Evolutionary conservation across 1,284 basidiomycete species (phyloP).

Genomic region (Sanguinoderma infundibulare): DNA sequence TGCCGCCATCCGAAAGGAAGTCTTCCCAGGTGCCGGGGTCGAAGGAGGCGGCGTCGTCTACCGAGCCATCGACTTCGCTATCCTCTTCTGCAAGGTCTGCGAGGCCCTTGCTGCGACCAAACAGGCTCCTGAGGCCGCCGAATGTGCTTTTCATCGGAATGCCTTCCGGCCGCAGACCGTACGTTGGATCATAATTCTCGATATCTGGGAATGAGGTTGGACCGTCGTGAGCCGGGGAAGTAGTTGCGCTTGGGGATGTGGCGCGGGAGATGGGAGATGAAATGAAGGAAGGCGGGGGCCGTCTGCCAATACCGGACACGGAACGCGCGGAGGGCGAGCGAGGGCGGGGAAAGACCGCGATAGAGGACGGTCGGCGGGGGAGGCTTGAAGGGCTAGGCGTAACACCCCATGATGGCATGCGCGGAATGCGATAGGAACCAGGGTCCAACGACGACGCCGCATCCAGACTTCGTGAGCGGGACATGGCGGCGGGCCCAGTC

Average conservation of each 20-base stretch:
- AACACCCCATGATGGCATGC: conserved; percentile 27
- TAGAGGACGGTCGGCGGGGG: conserved; percentile 25
- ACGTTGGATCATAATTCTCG: conserved; percentile 94
- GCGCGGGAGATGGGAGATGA: conserved; percentile 29
- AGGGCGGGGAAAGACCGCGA: conserved; percentile 23
- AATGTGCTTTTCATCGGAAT: conserved; percentile 79
- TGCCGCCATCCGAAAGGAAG: conserved; percentile 40
- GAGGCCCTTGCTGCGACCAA: conserved; percentile 67
- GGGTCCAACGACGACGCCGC: conserved; percentile 37
- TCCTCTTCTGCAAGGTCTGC: conserved; percentile 79
- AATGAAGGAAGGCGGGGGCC: conserved; percentile 23
- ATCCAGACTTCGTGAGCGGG: conserved; percentile 38
- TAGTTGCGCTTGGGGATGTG: conserved; percentile 17
- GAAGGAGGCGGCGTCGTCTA: conserved; percentile 56
- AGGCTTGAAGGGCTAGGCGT: conserved; percentile 28
- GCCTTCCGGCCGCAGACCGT: conserved; percentile 93
- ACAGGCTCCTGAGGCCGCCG: conserved; percentile 73
- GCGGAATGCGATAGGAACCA: conserved; percentile 25
- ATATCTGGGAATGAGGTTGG: conserved; percentile 76
- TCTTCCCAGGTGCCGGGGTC: conserved; percentile 75
- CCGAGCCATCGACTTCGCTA: conserved; percentile 47
- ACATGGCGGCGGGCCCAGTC: conserved; percentile 33
- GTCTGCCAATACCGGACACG: conserved; percentile 28
- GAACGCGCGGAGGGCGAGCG: conserved; percentile 32
- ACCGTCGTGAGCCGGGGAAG: conserved; percentile 36